A percentile compares a stretch with the other conserved stretches of the same genome.
Evolutionary conservation across 129 eudicot genomes (phyloP).

Genomic region (Dittrichia graveolens): DNA sequence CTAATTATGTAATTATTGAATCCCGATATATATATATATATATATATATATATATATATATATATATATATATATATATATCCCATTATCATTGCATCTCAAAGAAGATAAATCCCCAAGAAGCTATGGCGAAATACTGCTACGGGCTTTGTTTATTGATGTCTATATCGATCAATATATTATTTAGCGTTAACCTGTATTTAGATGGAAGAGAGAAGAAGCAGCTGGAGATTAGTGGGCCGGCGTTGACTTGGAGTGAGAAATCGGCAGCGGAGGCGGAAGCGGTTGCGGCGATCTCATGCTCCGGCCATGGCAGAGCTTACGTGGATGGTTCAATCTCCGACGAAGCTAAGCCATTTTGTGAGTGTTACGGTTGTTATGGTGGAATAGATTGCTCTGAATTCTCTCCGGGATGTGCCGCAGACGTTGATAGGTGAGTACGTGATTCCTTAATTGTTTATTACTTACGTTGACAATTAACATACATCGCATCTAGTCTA

Average conservation of each 20-base stretch:
- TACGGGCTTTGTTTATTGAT: constrained; percentile 21
- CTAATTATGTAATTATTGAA: too few species aligned
- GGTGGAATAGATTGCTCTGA: background rate
- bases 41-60: too few species aligned
- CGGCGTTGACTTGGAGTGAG: constrained; percentile 4
- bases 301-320: constrained; percentile 21
- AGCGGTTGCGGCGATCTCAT: constrained; percentile 16
- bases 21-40: too few species aligned
- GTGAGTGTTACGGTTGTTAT: constrained; percentile 15
- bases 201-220: constrained; percentile 13
- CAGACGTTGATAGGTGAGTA: background rate
- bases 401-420: constrained; percentile 1
- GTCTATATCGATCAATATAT: constrained; percentile 29
- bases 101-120: too few species aligned
- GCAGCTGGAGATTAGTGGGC: constrained; percentile 2
- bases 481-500: background rate
- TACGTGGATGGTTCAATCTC: background rate
- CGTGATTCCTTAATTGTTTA: too few species aligned
- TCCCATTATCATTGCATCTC: too few species aligned
- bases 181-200: constrained; percentile 22
- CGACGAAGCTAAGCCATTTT: background rate
- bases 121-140: constrained; percentile 2
- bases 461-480: too few species aligned
- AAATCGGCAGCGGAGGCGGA: constrained; percentile 14
- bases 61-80: too few species aligned